Evolutionary conservation across 495 filamentous ascomycete genomes (phyloP).

Genomic region (Annulohypoxylon stygium): DNA sequence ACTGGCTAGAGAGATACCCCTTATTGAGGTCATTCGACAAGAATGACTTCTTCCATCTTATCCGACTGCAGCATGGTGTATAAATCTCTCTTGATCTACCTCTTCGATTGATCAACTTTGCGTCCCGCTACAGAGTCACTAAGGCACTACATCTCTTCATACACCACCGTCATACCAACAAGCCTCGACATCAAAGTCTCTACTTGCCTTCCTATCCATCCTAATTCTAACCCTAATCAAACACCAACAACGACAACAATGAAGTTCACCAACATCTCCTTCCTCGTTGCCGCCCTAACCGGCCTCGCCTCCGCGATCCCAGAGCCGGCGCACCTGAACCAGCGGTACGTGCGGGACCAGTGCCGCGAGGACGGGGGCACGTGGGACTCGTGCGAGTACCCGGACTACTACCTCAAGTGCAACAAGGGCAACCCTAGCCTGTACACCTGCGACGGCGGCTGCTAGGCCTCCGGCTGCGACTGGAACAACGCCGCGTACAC

Average conservation of each 20-base stretch:
- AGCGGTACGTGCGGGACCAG: constrained; percentile 11
- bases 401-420: constrained; percentile 12
- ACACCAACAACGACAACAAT: not conserved
- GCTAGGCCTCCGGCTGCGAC: not conserved
- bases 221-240: not conserved
- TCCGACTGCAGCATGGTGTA: too few species aligned
- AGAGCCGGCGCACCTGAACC: not conserved
- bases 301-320: not conserved
- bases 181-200: not conserved
- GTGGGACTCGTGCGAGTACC: constrained; percentile 10
- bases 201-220: not conserved
- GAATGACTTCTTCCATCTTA: too few species aligned
- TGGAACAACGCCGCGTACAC: not conserved
- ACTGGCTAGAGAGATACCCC: too few species aligned
- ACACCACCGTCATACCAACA: not conserved
- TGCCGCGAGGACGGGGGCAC: constrained; percentile 14
- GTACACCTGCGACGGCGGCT: constrained; percentile 18
- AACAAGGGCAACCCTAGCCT: not conserved
- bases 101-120: too few species aligned
- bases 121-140: too few species aligned
- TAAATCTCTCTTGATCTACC: too few species aligned
- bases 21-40: too few species aligned
- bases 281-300: not conserved
- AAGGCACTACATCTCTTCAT: too few species aligned
- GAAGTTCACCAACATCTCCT: constrained; percentile 8